Evolutionary conservation across 345 rosid species (phyloP).

Genomic region (Brassica nigra): DNA sequence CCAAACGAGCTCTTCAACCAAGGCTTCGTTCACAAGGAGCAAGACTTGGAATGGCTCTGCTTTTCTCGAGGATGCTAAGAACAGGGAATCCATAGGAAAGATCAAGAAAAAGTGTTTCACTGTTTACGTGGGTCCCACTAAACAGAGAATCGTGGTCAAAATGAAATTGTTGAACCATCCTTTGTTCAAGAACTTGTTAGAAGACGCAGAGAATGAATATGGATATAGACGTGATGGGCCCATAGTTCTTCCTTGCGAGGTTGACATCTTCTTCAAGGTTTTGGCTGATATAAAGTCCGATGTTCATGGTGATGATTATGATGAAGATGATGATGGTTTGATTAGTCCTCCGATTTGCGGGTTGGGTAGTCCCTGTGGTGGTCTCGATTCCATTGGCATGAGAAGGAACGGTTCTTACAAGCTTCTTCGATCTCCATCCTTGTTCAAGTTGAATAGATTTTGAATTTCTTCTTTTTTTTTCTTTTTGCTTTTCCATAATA

Average conservation of each 20-base stretch:
- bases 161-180: constrained; percentile 67
- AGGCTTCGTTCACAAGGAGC: constrained; percentile 45
- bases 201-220: constrained; percentile 72
- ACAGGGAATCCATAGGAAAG: background rate
- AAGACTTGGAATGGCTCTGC: constrained; percentile 48
- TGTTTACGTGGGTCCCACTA: constrained; percentile 70
- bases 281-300: constrained; percentile 55
- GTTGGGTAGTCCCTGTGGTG: constrained; percentile 32
- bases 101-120: constrained; percentile 50
- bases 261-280: constrained; percentile 59
- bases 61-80: constrained; percentile 1
- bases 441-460: constrained; percentile 46
- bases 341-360: constrained; percentile 29
- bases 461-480: background rate
- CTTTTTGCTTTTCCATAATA: background rate
- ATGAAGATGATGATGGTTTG: constrained; percentile 26
- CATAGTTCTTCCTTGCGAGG: constrained; percentile 71
- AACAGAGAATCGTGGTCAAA: constrained; percentile 55
- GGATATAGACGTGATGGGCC: constrained; percentile 69
- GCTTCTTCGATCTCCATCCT: constrained; percentile 45
- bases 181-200: constrained; percentile 65
- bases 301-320: background rate
- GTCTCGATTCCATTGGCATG: constrained; percentile 26
- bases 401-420: constrained; percentile 41
- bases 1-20: background rate